Conservation (phyloP, 2,329 filamentous ascomycete genomes). For the Fusarium nurragi region DNA sequence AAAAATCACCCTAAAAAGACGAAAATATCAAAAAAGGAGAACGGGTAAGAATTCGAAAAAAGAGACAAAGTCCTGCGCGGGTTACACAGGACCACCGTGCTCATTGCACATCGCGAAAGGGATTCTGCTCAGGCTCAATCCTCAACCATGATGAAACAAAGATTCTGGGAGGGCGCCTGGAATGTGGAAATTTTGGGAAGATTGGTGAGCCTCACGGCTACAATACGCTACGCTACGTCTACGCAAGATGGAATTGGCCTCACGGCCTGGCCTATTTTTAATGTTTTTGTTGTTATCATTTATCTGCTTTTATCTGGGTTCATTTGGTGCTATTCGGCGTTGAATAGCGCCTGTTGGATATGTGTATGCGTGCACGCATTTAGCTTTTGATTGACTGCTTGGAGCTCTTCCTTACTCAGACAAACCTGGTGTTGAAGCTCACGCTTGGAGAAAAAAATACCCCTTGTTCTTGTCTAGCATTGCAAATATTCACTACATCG, state of each 20-base stretch:
- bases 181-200: slow-evolving; percentile 40
- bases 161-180: slow-evolving; percentile 31
- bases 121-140: slow-evolving; percentile 19
- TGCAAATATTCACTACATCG: slow-evolving; percentile 23
- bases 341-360: slow-evolving; percentile 26
- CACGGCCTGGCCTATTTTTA: slow-evolving; percentile 43
- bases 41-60: slow-evolving; percentile 17
- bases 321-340: slow-evolving; percentile 38
- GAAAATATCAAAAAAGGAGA: slow-evolving; percentile 28
- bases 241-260: slow-evolving; percentile 45
- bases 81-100: slow-evolving; percentile 45
- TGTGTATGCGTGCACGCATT: slow-evolving; percentile 11
- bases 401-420: slow-evolving; percentile 12
- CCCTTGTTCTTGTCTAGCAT: slow-evolving; percentile 30
- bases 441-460: slow-evolving; percentile 39
- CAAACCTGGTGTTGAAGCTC: slow-evolving; percentile 33
- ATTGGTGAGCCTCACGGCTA: slow-evolving; percentile 46
- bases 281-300: slow-evolving; percentile 31
- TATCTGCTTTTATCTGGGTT: slow-evolving; percentile 10
- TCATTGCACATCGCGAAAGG: slow-evolving; percentile 19
- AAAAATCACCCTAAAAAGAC: slow-evolving; percentile 18
- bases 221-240: slow-evolving; percentile 33
- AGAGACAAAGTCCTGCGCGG: slow-evolving; percentile 42
- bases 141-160: slow-evolving; percentile 26
- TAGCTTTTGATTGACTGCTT: slow-evolving; percentile 8